Percentiles rank a stretch among this genome's conserved stretches.
These are phyloP conservation scores for Lodderomyces metapsilosis DNA, from an alignment of 1,139 yeast genomes.

Conservation along the genomic window DNA sequence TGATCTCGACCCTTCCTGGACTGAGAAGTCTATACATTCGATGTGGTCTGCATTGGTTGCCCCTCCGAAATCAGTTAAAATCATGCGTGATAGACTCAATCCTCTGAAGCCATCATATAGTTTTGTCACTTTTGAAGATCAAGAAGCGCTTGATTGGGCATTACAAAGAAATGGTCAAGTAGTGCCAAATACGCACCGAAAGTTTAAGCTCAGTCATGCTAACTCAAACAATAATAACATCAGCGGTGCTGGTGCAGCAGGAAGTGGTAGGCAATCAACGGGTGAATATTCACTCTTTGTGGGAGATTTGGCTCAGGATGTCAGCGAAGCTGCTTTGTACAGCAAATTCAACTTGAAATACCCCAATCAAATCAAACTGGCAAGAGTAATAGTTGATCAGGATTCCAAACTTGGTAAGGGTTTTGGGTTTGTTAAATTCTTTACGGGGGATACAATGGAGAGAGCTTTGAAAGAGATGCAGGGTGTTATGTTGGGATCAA, in stretches of 20 bases:
- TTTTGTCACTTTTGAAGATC: conserved; percentile 74
- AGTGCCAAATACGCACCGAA: conserved; percentile 58
- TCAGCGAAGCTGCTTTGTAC: conserved; percentile 68
- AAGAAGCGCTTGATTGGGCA: conserved; percentile 70
- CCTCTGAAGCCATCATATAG: conserved; percentile 52
- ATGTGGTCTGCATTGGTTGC: conserved; percentile 58
- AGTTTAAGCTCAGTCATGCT: conserved; percentile 84
- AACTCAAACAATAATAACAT: conserved; percentile 40
- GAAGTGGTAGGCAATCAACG: background rate
- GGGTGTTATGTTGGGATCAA: conserved; percentile 69
- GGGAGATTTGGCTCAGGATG: conserved; percentile 78
- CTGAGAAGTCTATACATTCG: conserved; percentile 62
- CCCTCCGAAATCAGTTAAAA: conserved; percentile 34
- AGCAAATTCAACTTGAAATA: conserved; percentile 69
- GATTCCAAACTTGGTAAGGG: conserved; percentile 76
- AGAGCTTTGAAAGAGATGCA: conserved; percentile 81
- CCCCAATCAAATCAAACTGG: conserved; percentile 73
- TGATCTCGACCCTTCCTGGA: conserved; percentile 84
- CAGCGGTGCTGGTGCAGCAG: conserved; percentile 4
- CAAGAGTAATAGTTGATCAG: conserved; percentile 83
- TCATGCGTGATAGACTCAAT: conserved; percentile 35
- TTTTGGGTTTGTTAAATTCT: conserved; percentile 88
- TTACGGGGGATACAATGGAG: conserved; percentile 67
- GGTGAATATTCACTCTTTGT: conserved; percentile 47
- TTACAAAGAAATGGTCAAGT: conserved; percentile 64